Base-by-base conservation (phyloP, 2,329 filamentous ascomycete genomes). In the Chaetomium olivaceum region DNA sequence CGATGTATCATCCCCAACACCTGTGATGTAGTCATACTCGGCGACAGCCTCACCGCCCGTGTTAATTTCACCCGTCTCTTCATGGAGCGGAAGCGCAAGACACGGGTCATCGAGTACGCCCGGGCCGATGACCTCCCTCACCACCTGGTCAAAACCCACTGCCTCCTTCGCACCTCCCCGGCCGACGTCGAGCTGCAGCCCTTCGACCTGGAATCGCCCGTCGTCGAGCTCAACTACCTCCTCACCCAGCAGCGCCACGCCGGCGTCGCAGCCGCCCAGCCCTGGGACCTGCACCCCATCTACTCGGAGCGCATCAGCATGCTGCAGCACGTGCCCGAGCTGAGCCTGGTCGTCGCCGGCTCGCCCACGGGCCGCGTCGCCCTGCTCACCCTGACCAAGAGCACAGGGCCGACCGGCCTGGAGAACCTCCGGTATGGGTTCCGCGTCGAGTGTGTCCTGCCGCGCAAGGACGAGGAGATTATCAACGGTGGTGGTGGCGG, bases 331-430 rank as follows among this genome's bases (percentile, higher is more conserved):
- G 86, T 93, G 1, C 89, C 89, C 0, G 87, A 91, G 70, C 79
- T 95, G 1, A 88, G 83, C n/a, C 79, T 93, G 16, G 83, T 93
- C 9, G 80, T 91, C 3, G 78, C 89, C 1, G 91, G 84, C 0
- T 89, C 87, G 12, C 83, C 87, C n/a, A 84, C 83, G 57, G 91
- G 91, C 0, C 82, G 87, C 9, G 89, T 87, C 0, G 82, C 84
- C 1, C 78, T 94, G 2, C 74, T 90, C 61, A 83, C 82, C 1
- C 75, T 92, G 29, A 91, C 89, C 73, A 58, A 75, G 74, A 68
- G 33, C 39, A 4, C 16, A 16, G 76, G 72, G 73, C 74, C 65
- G 67, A 68, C 67, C 58, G 70, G 14, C 62, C 62, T 73, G 27
- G 68, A 70, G 16, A 57, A 66, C 12, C 59, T 73, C 65, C 73